phyloP scores from a whole-genome alignment of 2,329 filamentous ascomycete species.

The Verticillium dahliae region DNA sequence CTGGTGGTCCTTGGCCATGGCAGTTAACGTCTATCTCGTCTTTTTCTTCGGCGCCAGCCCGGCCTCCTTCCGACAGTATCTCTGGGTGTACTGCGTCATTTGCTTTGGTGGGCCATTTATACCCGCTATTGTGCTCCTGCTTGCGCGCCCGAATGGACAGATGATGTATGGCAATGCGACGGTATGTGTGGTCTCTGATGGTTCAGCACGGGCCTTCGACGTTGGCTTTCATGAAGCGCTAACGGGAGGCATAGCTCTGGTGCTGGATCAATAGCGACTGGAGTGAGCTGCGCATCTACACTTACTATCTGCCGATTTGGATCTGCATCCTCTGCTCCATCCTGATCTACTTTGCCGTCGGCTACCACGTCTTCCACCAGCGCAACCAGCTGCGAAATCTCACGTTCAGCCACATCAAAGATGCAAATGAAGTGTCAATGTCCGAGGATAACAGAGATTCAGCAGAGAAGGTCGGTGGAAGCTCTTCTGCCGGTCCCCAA shows the following conservation, averaged over 20 bases:
- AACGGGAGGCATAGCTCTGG: conserved; percentile 40
- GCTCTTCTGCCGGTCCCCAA: not conserved
- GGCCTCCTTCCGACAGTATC: conserved; percentile 64
- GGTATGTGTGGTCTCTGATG: conserved; percentile 27
- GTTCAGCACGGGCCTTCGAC: not conserved
- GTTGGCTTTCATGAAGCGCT: not conserved
- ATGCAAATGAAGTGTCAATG: conserved; percentile 22
- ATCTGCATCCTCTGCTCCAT: conserved; percentile 49
- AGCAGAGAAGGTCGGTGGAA: conserved; percentile 24
- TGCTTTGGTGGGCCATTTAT: conserved; percentile 69
- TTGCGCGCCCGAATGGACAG: conserved; percentile 29
- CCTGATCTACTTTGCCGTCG: conserved; percentile 49
- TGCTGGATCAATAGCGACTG: conserved; percentile 52
- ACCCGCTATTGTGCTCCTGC: conserved; percentile 59
- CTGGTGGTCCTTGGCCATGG: conserved; percentile 77
- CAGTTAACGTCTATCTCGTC: conserved; percentile 70
- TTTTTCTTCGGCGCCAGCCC: conserved; percentile 55
- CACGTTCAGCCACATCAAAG: conserved; percentile 35
- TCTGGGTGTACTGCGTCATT: conserved; percentile 62
- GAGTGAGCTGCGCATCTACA: conserved; percentile 52
- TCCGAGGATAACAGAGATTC: conserved; percentile 18
- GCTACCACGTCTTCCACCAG: conserved; percentile 53
- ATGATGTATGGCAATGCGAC: conserved; percentile 49
- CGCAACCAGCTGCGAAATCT: conserved; percentile 49
- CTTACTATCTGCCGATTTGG: conserved; percentile 58